A percentile compares a stretch with the other conserved stretches of the same genome.
Evolutionary conservation across 805 yeast species (phyloP).

Genomic region (Candida verbasci): DNA sequence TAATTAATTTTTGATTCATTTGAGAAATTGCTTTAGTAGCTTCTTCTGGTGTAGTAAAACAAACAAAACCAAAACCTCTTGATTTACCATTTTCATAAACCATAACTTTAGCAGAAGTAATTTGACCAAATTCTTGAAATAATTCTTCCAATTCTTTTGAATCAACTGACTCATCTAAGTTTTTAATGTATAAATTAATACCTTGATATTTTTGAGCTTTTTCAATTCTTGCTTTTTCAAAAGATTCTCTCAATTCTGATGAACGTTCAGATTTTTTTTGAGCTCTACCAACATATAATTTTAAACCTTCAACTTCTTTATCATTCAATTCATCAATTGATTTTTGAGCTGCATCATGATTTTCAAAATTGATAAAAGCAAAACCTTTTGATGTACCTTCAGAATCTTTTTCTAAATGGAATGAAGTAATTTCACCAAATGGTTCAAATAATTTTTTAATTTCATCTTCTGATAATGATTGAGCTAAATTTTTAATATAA

Average conservation of each 20-base stretch:
- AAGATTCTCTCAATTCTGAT: constrained; percentile 91
- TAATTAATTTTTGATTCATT: constrained; percentile 95
- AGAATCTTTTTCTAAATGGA: constrained; percentile 71
- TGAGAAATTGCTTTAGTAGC: constrained; percentile 97
- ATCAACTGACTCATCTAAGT: constrained; percentile 89
- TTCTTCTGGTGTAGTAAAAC: constrained; percentile 97
- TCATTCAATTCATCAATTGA: constrained; percentile 93
- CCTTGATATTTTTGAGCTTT: constrained; percentile 94
- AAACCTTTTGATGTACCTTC: constrained; percentile 93
- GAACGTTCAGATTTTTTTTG: constrained; percentile 98
- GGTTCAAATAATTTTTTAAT: constrained; percentile 68
- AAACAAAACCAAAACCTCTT: constrained; percentile 97
- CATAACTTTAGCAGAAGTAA: constrained; percentile 96
- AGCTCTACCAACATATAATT: constrained; percentile 94
- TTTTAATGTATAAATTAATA: constrained; percentile 93
- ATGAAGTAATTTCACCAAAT: constrained; percentile 79
- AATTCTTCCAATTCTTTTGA: constrained; percentile 90
- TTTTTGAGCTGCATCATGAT: constrained; percentile 81
- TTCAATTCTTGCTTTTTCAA: constrained; percentile 89
- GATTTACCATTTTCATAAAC: constrained; percentile 91
- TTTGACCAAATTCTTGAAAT: constrained; percentile 88
- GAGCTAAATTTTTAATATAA: constrained; percentile 84
- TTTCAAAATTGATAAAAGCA: constrained; percentile 89
- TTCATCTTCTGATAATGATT: constrained; percentile 65
- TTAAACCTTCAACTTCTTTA: constrained; percentile 78